Percentiles rank a stretch among this genome's conserved stretches.
Evolutionary conservation across 257 asterid species (phyloP).

Genomic region (Mitragyna speciosa): DNA sequence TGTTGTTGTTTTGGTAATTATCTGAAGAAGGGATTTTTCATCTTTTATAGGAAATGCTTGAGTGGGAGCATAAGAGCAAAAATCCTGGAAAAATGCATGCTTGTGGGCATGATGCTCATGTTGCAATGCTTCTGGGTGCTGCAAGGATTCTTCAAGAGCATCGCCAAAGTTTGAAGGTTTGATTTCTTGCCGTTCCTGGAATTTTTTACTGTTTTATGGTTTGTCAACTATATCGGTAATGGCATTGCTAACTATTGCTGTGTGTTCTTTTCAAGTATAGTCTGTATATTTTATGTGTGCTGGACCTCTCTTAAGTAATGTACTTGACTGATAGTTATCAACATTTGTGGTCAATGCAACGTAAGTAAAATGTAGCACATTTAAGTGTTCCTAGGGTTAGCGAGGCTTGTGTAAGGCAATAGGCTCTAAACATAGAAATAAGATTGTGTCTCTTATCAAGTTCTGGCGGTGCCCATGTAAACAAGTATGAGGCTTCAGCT

Average conservation of each 20-base stretch:
- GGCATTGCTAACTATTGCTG: background rate
- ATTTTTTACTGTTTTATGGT: background rate
- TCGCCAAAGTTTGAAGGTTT: conserved; percentile 58
- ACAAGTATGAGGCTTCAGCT: background rate
- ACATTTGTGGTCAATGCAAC: background rate
- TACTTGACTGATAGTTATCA: background rate
- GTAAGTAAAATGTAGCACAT: background rate
- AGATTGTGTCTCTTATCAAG: background rate
- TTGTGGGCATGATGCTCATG: conserved; percentile 98
- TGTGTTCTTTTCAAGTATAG: background rate
- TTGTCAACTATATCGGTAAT: background rate
- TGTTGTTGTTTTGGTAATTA: background rate
- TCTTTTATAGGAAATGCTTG: conserved; percentile 76
- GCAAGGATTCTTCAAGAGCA: conserved; percentile 86
- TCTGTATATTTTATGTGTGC: background rate
- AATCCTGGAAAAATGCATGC: conserved; percentile 91
- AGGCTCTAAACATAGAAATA: background rate
- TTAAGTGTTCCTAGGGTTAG: background rate
- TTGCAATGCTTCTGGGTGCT: conserved; percentile 97
- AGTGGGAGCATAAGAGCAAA: conserved; percentile 96
- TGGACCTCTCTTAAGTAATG: background rate
- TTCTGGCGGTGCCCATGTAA: background rate
- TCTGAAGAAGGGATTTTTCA: background rate
- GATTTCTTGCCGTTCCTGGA: conserved; percentile 12
- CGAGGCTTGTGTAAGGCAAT: background rate